These are phyloP conservation scores for Albifimbria verrucaria DNA, from an alignment of 2,329 filamentous ascomycete genomes.

Conservation along the genomic window DNA sequence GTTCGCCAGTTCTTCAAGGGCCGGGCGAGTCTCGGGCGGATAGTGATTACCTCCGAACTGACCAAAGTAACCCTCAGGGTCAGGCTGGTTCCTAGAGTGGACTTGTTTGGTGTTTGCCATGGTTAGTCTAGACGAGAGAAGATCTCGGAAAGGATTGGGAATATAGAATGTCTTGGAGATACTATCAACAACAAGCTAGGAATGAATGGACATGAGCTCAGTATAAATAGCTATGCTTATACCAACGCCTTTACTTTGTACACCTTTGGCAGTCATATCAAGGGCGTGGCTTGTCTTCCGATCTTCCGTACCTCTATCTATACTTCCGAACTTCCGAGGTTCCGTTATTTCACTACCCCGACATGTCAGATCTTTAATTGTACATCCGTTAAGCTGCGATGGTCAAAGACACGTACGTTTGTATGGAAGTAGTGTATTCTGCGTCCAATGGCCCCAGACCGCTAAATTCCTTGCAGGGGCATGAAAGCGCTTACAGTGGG, in stretches of 20 bases:
- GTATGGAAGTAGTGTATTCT: background rate
- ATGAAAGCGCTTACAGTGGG: no score
- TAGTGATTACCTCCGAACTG: conserved; percentile 2
- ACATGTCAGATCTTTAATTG: background rate
- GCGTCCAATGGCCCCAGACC: no score
- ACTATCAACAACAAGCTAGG: background rate
- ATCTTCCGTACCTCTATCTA: background rate
- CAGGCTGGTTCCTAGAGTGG: background rate
- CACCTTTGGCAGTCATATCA: background rate
- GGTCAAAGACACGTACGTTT: background rate
- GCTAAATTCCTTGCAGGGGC: no score
- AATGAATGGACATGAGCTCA: background rate
- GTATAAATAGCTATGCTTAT: no score
- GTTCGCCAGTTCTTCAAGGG: background rate
- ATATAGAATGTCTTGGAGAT: background rate
- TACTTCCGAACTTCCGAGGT: background rate
- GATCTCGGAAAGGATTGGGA: background rate
- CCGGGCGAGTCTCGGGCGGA: conserved; percentile 1
- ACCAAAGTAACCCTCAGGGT: background rate
- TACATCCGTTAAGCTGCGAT: background rate
- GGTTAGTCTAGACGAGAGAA: background rate
- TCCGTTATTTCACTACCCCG: background rate
- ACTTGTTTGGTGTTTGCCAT: background rate
- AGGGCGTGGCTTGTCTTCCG: background rate
- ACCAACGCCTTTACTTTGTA: background rate